phyloP scores from a whole-genome alignment of 805 yeast genomes.

The Priceomyces fermenticarens region DNA sequence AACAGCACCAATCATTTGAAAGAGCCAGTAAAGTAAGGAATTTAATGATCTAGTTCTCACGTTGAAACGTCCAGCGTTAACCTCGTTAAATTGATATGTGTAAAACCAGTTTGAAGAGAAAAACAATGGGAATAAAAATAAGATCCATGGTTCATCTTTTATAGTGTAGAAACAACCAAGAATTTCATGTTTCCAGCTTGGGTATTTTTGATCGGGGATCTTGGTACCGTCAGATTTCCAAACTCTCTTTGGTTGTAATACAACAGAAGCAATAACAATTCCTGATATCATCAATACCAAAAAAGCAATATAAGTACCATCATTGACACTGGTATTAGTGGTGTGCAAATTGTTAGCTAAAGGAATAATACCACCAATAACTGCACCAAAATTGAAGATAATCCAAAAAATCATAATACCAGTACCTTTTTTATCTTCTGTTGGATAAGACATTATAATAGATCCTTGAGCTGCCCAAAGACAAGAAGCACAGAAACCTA shows the following conservation, averaged over 20 bases:
- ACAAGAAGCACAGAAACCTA: constrained; percentile 54
- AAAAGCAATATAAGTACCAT: constrained; percentile 55
- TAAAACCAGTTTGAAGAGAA: constrained; percentile 65
- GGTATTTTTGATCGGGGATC: constrained; percentile 44
- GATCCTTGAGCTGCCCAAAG: constrained; percentile 62
- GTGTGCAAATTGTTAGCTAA: constrained; percentile 48
- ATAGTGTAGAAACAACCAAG: constrained; percentile 37
- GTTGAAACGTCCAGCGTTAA: constrained; percentile 54
- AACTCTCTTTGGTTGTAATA: constrained; percentile 51
- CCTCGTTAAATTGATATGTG: constrained; percentile 60
- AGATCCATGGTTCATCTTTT: constrained; percentile 41
- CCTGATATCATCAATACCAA: constrained; percentile 51
- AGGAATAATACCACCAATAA: constrained; percentile 58
- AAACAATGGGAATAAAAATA: constrained; percentile 57
- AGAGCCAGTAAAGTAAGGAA: constrained; percentile 57
- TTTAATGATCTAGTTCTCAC: constrained; percentile 61
- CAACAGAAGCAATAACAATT: constrained; percentile 37
- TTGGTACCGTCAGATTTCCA: constrained; percentile 48
- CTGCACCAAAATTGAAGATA: constrained; percentile 61
- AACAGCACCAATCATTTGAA: constrained; percentile 58
- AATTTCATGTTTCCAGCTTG: constrained; percentile 46
- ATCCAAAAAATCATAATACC: constrained; percentile 58
- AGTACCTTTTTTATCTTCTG: constrained; percentile 50
- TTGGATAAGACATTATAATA: constrained; percentile 55
- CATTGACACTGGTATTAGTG: constrained; percentile 31